phyloP scores from a whole-genome alignment of 1,284 basidiomycete genomes.

The Peniophora sp. region DNA sequence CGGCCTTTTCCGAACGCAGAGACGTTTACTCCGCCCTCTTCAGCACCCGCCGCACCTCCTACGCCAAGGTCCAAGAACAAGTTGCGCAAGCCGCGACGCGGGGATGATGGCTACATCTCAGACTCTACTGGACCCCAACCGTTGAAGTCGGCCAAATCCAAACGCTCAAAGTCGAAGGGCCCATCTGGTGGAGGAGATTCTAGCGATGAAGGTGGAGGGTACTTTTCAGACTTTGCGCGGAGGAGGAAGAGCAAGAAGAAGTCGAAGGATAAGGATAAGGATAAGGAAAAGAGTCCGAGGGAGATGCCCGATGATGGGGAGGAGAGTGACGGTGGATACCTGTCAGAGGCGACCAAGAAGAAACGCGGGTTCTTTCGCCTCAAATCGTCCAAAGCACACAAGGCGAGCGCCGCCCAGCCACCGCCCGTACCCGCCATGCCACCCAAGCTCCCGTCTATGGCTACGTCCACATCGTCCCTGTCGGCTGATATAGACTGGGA shows the following conservation, averaged over 20 bases:
- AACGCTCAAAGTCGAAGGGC: slow-evolving; percentile 15
- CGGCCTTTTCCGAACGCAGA: neutral
- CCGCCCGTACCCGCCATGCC: slow-evolving; percentile 21
- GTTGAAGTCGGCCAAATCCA: slow-evolving; percentile 21
- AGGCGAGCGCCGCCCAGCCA: slow-evolving; percentile 12
- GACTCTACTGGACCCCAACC: slow-evolving; percentile 18
- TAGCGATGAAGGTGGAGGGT: slow-evolving; percentile 24
- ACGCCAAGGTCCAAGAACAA: slow-evolving; percentile 19
- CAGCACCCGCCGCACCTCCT: slow-evolving; percentile 17
- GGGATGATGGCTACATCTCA: slow-evolving; percentile 25
- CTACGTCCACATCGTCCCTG: slow-evolving; percentile 14
- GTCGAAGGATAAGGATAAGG: slow-evolving; percentile 10
- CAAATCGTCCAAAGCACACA: slow-evolving; percentile 21
- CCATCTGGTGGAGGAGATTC: slow-evolving; percentile 23
- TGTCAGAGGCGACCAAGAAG: slow-evolving; percentile 24
- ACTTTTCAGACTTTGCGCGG: slow-evolving; percentile 14
- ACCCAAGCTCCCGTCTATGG: slow-evolving; percentile 23
- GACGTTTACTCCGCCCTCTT: slow-evolving; percentile 11
- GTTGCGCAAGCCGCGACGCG: slow-evolving; percentile 26
- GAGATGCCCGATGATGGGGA: slow-evolving; percentile 26
- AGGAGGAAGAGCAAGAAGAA: slow-evolving; percentile 12
- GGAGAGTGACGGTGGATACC: slow-evolving; percentile 25
- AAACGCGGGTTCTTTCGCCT: slow-evolving; percentile 24
- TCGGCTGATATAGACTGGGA: slow-evolving; percentile 13
- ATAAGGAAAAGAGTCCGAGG: neutral